phyloP scores from a whole-genome alignment of 345 rosid species.

The Carallia pectinifolia region DNA sequence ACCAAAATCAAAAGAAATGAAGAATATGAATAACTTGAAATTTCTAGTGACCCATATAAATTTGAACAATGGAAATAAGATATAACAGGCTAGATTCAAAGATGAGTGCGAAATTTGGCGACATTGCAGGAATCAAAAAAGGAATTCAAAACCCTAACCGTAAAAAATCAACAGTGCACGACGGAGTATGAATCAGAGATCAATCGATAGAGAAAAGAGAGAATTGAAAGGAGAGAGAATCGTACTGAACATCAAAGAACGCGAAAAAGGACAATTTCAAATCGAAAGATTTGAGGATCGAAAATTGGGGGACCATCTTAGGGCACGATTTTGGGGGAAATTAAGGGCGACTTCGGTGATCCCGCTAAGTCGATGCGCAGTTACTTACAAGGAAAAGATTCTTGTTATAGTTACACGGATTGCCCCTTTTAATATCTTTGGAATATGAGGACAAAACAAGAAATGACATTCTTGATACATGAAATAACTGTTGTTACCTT shows the following conservation, averaged over 20 bases:
- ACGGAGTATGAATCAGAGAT: conserved; percentile 5
- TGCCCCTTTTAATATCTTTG: conserved; percentile 18
- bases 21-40: not conserved
- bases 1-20: not conserved
- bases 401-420: conserved; percentile 18
- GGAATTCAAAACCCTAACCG: conserved; percentile 37
- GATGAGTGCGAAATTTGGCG: conserved; percentile 15
- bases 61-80: not conserved
- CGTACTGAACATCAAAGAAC: not conserved
- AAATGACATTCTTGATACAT: conserved; percentile 9
- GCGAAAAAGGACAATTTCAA: not conserved
- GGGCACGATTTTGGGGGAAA: conserved; percentile 23
- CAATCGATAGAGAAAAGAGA: conserved; percentile 11
- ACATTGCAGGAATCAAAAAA: not conserved
- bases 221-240: conserved; percentile 5
- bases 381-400: conserved; percentile 19
- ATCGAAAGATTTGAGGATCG: not conserved
- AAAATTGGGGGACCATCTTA: conserved; percentile 3
- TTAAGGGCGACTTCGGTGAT: conserved; percentile 6
- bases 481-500: conserved; percentile 20
- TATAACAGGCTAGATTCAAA: not conserved
- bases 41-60: conserved; percentile 14
- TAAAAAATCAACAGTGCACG: conserved; percentile 19
- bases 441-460: not conserved
- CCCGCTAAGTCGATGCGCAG: not conserved